These are phyloP conservation scores for Asparagopsis taxiformis DNA, from an alignment of 31 red algal genomes.

Conservation along the genomic window DNA sequence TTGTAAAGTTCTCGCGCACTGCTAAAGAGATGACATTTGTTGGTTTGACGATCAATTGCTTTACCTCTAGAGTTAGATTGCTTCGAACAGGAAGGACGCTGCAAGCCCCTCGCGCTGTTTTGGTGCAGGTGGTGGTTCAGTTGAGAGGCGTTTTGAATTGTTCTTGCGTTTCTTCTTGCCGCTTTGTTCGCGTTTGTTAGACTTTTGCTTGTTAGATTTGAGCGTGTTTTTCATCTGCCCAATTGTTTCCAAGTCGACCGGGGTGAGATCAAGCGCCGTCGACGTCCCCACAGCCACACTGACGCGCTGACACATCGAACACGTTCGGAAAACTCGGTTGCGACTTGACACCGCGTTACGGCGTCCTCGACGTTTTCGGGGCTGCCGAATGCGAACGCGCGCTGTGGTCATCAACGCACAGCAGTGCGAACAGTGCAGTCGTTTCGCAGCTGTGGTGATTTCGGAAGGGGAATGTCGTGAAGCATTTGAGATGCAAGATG, in stretches of 20 bases:
- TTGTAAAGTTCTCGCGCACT: not conserved
- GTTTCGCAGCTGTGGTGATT: constrained; percentile 28
- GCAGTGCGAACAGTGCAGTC: constrained; percentile 27
- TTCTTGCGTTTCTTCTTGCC: not conserved
- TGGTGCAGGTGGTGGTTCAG: no score
- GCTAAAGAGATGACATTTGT: not conserved
- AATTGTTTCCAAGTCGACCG: not conserved
- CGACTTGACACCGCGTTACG: not conserved
- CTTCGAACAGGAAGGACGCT: constrained; percentile 31
- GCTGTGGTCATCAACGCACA: constrained; percentile 12
- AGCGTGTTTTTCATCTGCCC: not conserved
- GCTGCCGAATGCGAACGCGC: constrained; percentile 16
- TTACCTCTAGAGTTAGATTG: constrained; percentile 4
- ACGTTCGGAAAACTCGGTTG: constrained; percentile 21
- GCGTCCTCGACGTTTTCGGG: constrained; percentile 3
- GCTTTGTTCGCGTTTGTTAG: not conserved
- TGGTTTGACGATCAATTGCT: not conserved
- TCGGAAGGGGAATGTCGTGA: constrained; percentile 4
- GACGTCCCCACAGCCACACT: not conserved
- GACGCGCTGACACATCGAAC: constrained; percentile 1
- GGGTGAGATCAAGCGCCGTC: not conserved
- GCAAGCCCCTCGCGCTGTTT: constrained; percentile 12
- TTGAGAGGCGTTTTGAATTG: no score
- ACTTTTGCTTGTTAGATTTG: not conserved
- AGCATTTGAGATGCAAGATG: constrained; percentile 1